phyloP scores from a whole-genome alignment of 176 grass and related monocot species.

The Poa pratensis region DNA sequence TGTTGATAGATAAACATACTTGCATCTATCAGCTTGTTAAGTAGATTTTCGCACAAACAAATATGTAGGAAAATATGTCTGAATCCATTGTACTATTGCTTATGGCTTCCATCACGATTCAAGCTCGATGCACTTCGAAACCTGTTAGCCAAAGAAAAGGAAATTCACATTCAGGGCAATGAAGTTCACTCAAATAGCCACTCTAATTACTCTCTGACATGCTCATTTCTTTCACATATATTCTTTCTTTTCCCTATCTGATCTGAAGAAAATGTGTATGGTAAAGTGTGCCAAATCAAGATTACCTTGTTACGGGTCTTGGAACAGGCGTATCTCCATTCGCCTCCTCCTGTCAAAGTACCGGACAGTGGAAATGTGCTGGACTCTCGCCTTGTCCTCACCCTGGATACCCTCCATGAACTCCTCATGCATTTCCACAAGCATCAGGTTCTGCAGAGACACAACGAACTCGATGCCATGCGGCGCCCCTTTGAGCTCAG shows the following conservation, averaged over 20 bases:
- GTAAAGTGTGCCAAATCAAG: neutral
- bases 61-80: neutral
- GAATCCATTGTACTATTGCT: neutral
- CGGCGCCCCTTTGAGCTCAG: constrained; percentile 35
- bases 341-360: constrained; percentile 23
- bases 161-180: neutral
- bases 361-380: constrained; percentile 34
- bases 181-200: neutral
- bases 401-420: constrained; percentile 35
- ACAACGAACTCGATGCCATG: constrained; percentile 18
- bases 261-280: neutral
- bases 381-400: constrained; percentile 17
- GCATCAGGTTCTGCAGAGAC: constrained; percentile 33
- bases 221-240: neutral
- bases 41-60: constrained; percentile 1
- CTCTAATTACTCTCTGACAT: neutral
- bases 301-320: constrained; percentile 21
- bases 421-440: constrained; percentile 23
- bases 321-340: constrained; percentile 38
- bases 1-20: neutral
- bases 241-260: neutral
- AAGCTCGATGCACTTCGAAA: neutral
- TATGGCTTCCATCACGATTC: neutral
- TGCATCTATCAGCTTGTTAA: neutral
- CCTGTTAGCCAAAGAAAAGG: neutral